Conservation (phyloP, 164 flowering plant species). For the Tinospora cordifolia region DNA sequence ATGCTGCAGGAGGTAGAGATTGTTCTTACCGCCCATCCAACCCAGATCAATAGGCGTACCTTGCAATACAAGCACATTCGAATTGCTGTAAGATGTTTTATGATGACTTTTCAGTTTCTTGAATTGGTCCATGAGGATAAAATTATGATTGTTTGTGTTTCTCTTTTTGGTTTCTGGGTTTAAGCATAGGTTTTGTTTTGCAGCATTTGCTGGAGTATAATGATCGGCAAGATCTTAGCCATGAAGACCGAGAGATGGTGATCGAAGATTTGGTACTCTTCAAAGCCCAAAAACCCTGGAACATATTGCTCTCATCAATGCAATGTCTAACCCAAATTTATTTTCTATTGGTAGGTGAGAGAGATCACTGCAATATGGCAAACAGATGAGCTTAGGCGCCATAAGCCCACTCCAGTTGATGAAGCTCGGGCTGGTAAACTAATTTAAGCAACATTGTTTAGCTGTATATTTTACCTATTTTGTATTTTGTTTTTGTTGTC, state of each 20-base stretch:
- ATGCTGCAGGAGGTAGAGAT: conserved; percentile 74
- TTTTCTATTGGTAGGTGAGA: conserved; percentile 51
- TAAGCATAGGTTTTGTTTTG: conserved; percentile 12
- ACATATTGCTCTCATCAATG: background rate
- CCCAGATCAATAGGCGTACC: conserved; percentile 82
- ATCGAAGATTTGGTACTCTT: conserved; percentile 80
- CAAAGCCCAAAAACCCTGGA: background rate
- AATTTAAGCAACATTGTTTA: background rate
- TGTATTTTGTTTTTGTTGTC: background rate
- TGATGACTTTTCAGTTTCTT: background rate
- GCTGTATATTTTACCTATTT: conserved; percentile 5
- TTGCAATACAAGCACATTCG: conserved; percentile 83
- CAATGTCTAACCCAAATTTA: background rate
- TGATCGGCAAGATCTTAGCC: conserved; percentile 71
- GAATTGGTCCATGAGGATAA: background rate
- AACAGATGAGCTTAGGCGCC: conserved; percentile 93
- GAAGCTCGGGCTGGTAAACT: conserved; percentile 87
- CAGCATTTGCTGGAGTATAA: conserved; percentile 86
- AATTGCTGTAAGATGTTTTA: conserved; percentile 62
- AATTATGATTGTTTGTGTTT: background rate
- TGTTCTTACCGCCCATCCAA: conserved; percentile 92
- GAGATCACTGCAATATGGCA: conserved; percentile 93
- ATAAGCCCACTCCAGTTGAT: conserved; percentile 91
- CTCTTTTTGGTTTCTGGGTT: conserved; percentile 1
- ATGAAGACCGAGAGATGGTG: conserved; percentile 79